Evolutionary conservation across 139 green algal species (phyloP).

Genomic region (Eudorina sp.): DNA sequence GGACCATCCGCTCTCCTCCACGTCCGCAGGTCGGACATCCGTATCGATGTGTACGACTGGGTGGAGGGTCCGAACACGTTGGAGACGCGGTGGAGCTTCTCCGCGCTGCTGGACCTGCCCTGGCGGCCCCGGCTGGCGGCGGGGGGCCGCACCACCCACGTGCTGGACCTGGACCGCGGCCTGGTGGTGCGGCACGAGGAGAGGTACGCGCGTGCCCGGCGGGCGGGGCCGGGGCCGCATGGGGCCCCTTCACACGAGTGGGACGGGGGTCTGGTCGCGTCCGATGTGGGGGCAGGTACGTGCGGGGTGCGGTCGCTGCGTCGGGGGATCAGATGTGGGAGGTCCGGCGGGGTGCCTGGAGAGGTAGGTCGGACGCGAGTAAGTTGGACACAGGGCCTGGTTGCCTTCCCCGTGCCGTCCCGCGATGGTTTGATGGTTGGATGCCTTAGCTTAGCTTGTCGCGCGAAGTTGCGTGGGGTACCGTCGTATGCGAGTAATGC

Average conservation of each 20-base stretch:
- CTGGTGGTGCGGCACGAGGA: constrained; percentile 82
- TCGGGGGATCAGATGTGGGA: background rate
- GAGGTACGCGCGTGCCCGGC: background rate
- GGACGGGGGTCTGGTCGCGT: background rate
- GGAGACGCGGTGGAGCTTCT: constrained; percentile 33
- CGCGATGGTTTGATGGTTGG: too few species aligned
- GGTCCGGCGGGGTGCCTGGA: too few species aligned
- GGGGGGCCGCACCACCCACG: constrained; percentile 78
- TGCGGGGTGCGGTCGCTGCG: too few species aligned
- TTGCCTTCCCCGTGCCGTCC: too few species aligned
- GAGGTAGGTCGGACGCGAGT: too few species aligned
- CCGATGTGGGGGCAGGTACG: too few species aligned
- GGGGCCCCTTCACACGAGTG: too few species aligned
- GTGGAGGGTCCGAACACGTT: constrained; percentile 28
- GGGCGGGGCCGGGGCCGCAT: too few species aligned
- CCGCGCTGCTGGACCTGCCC: constrained; percentile 33
- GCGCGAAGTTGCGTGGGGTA: too few species aligned
- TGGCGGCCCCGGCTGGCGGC: constrained; percentile 68
- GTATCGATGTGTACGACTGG: constrained; percentile 79
- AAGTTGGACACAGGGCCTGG: too few species aligned
- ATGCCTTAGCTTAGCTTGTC: too few species aligned
- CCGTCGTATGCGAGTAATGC: too few species aligned
- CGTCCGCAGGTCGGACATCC: constrained; percentile 70
- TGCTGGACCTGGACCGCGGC: constrained; percentile 70
- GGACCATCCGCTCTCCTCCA: background rate